These are phyloP conservation scores for Chrysophaeum taylorii DNA, from an alignment of 352 stramenopile species.

Conservation along the genomic window DNA sequence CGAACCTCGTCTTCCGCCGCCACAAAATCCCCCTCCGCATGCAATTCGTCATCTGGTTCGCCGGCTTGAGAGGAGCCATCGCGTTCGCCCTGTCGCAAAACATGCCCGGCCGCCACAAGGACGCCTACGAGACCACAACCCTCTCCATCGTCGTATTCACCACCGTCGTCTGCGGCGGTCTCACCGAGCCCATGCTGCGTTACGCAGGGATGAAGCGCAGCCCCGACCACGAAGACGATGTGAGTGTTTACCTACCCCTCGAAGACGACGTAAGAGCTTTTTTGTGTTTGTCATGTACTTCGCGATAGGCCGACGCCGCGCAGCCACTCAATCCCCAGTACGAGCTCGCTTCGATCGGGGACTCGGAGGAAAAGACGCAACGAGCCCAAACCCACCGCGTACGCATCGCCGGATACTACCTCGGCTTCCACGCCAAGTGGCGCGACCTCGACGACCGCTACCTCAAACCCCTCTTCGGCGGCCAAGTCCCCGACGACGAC, in stretches of 20 bases:
- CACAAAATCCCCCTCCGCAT: conserved; percentile 63
- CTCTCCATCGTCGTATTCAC: conserved; percentile 86
- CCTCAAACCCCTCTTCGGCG: conserved; percentile 44
- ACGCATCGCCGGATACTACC: too few relatives aligned
- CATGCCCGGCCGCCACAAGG: conserved; percentile 81
- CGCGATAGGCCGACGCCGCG: too few relatives aligned
- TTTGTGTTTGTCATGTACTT: too few relatives aligned
- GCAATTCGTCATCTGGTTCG: conserved; percentile 78
- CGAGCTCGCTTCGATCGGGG: conserved; percentile 12
- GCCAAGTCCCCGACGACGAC: too few relatives aligned
- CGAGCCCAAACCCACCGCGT: conserved; percentile 20
- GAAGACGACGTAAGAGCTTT: too few relatives aligned
- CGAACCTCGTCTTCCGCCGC: conserved; percentile 43
- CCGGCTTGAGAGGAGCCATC: conserved; percentile 65
- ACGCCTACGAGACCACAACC: conserved; percentile 61
- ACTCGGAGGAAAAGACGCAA: conserved; percentile 23
- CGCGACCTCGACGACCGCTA: conserved; percentile 41
- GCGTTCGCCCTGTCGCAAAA: conserved; percentile 80
- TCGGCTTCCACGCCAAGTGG: conserved; percentile 39
- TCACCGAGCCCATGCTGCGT: conserved; percentile 62
- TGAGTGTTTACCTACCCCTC: too few relatives aligned
- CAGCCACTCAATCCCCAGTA: background rate
- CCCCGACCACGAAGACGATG: conserved; percentile 2
- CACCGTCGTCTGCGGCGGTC: conserved; percentile 81
- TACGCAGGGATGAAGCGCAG: conserved; percentile 9